Evolutionary conservation across 192 early-diverging fungal genomes (phyloP).

Genomic region (Backusella sp.): DNA sequence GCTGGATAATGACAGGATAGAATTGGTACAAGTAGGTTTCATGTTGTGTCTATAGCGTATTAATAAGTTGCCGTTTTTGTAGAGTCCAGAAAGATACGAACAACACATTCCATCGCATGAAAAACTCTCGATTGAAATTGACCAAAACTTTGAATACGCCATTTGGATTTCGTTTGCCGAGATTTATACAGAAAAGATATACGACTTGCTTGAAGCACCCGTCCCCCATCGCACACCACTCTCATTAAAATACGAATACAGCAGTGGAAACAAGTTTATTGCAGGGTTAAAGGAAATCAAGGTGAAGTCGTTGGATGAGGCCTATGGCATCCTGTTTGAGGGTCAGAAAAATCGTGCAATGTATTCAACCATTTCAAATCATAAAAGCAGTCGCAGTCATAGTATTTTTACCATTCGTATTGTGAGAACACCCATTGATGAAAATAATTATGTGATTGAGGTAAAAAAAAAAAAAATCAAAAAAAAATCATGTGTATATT

Average conservation of each 20-base stretch:
- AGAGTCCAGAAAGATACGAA: slow-evolving; percentile 1
- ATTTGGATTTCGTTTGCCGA: slow-evolving; percentile 90
- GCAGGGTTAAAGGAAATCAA: slow-evolving; percentile 59
- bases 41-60: no score
- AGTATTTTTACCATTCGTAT: slow-evolving; percentile 67
- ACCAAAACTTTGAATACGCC: slow-evolving; percentile 67
- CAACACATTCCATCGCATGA: not conserved
- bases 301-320: slow-evolving; percentile 54
- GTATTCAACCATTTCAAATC: slow-evolving; percentile 56
- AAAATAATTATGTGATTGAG: slow-evolving; percentile 41
- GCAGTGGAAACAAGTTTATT: slow-evolving; percentile 54
- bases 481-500: not conserved
- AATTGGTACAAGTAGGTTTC: not conserved
- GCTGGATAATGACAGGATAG: not conserved
- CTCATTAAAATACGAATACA: slow-evolving; percentile 37
- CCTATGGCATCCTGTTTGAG: slow-evolving; percentile 52
- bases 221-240: slow-evolving; percentile 28
- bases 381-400: slow-evolving; percentile 59
- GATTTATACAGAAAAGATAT: slow-evolving; percentile 85
- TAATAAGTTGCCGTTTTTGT: not conserved
- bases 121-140: slow-evolving; percentile 27
- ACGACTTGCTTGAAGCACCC: slow-evolving; percentile 70
- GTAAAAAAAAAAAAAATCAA: slow-evolving; percentile 9
- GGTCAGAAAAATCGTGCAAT: slow-evolving; percentile 60
- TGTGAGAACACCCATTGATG: slow-evolving; percentile 52